Base-by-base conservation (phyloP, 2,329 filamentous ascomycete genomes). In the Penicillium freii region DNA sequence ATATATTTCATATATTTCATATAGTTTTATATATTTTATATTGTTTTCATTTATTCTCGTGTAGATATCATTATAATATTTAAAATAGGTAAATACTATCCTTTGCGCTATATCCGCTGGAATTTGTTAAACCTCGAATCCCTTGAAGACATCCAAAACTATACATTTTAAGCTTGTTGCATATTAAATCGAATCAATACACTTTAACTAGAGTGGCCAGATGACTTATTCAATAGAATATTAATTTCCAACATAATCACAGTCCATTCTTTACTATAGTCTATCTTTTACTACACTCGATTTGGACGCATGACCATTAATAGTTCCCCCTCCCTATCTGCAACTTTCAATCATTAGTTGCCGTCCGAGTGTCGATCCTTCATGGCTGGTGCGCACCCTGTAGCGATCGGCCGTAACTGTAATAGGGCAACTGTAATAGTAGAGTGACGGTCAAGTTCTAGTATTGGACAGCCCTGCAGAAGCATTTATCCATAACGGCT, bases 311-410 rank as follows among this genome's bases (percentile, higher is more conserved):
- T 59, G 49, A 54, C 33, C 39, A 27, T 40, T 38, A 34, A 19
- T 57, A 27, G n/a, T 44, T 5, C 17, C 34, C 38, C 48, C 43
- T 27, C 43, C 33, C 33, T 44, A 33, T n/a, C 25, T 51, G 29
- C 29, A 36, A 36, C 17, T 46, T 46, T 15, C n/a, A 51, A 34
- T 38, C 25, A 6, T 52, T 56, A 51, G 46, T 36, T 36, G 29
- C 45, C 51, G 34, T 42, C n/a, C 39, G 17, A 44, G 33, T 33
- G 61, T 57, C 58, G 58, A 62, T 64, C 55, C 5, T 38, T 54
- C 36, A 36, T 66, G 59, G 61, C 59, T 45, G 57, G 51, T 62
- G 58, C 63, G 49, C 56, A 64, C 62, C 61, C 63, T 62, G 62
- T 61, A 51, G 55, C 55, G 64, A 66, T 66, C 61, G 46, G 38